phyloP scores from a whole-genome alignment of 805 yeast genomes.

The Saccharomycopsis fibuligera region DNA sequence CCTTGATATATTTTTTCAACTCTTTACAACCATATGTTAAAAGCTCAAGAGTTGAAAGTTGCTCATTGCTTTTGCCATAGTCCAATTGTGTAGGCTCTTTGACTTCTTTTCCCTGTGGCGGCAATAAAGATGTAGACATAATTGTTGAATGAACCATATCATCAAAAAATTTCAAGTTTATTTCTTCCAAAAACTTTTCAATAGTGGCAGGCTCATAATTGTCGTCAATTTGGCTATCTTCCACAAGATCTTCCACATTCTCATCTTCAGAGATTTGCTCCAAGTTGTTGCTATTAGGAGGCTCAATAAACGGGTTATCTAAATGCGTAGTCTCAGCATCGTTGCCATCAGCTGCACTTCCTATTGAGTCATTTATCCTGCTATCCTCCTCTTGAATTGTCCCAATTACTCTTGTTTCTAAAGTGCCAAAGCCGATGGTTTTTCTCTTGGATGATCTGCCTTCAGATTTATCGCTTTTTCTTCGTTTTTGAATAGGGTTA shows the following conservation, averaged over 20 bases:
- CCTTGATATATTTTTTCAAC: slow-evolving; percentile 41
- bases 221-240: neutral
- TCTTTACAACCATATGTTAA: slow-evolving; percentile 46
- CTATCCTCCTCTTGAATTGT: slow-evolving; percentile 4
- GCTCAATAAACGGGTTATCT: slow-evolving; percentile 2
- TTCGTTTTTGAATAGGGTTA: neutral
- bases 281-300: neutral
- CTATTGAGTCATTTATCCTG: neutral
- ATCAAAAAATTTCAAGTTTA: slow-evolving; percentile 40
- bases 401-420: neutral
- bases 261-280: slow-evolving; percentile 18
- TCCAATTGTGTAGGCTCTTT: slow-evolving; percentile 22
- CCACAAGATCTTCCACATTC: neutral
- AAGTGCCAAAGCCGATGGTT: slow-evolving; percentile 3
- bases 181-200: slow-evolving; percentile 33
- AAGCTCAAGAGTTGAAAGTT: slow-evolving; percentile 38
- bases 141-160: slow-evolving; percentile 28
- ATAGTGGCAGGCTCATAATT: slow-evolving; percentile 33
- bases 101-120: slow-evolving; percentile 1
- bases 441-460: neutral
- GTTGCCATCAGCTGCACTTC: too few species aligned
- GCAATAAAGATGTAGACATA: slow-evolving; percentile 18
- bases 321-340: too few species aligned
- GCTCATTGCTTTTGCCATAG: slow-evolving; percentile 26
- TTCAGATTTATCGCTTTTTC: neutral